Conservation (phyloP, 495 filamentous ascomycete genomes). For the Penicilliopsis zonata region DNA sequence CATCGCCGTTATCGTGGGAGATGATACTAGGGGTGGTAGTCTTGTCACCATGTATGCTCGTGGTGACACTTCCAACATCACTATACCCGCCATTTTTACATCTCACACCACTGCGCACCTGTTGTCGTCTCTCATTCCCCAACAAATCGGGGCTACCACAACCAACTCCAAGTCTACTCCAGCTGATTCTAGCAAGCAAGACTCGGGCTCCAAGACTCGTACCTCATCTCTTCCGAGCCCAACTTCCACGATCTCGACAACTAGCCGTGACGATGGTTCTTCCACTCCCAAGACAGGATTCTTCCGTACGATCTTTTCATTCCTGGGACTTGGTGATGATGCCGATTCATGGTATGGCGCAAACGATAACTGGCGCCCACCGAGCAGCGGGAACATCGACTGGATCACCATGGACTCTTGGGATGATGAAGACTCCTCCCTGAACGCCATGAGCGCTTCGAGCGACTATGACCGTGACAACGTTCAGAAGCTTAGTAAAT, state of each 20-base stretch:
- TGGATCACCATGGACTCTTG: conserved; percentile 63
- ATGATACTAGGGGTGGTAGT: conserved; percentile 73
- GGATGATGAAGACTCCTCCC: conserved; percentile 40
- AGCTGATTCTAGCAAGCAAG: conserved; percentile 10
- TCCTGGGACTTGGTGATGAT: conserved; percentile 36
- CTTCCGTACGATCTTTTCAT: conserved; percentile 39
- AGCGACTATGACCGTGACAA: conserved; percentile 3
- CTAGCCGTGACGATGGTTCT: conserved; percentile 6
- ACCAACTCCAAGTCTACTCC: conserved; percentile 14
- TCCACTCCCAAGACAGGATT: conserved; percentile 33
- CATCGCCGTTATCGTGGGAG: conserved; percentile 83
- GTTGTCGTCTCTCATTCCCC: conserved; percentile 76
- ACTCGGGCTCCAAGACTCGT: conserved; percentile 8
- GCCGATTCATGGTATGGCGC: conserved; percentile 9
- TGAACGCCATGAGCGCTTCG: conserved; percentile 7
- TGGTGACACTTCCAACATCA: conserved; percentile 88
- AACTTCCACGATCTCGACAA: conserved; percentile 13
- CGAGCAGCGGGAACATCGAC: conserved; percentile 73
- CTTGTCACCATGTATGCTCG: conserved; percentile 94
- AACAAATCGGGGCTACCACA: conserved; percentile 46
- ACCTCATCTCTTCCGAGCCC: conserved; percentile 11
- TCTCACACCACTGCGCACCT: conserved; percentile 91
- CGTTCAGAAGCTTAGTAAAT: not conserved
- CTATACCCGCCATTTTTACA: conserved; percentile 89
- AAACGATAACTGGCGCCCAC: conserved; percentile 54